Evolutionary conservation across 2,329 filamentous ascomycete genomes (phyloP), one percentile per base, ranked within the genome.

Genomic region (Trichoderma sp.): DNA sequence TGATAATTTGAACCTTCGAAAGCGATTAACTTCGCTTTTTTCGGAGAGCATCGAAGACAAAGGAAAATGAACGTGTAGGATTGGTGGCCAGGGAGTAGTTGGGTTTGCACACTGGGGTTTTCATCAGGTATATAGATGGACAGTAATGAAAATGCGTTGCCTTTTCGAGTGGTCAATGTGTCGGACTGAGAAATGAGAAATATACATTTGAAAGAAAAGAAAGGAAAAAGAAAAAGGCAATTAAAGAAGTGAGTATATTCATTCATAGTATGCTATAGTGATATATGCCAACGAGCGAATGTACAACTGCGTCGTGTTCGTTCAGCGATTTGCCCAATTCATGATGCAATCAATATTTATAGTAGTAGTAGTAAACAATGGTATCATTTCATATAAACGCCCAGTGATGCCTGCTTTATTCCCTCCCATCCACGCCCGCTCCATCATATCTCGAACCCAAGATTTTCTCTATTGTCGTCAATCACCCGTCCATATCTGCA

Each of bases 401-500:
- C 59, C 29, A 38, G 41, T 75, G n/a, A 63, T 75, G 65, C 73
- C 29, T 29, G 33, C 38, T 29, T 35, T n/a, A 35, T 63, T 7
- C 21, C 24, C 8, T 45, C 41, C 68, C 27, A 21, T 53, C 12
- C 12, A 64, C 38, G 29, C 69, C 60, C 12, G 38, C 18, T 45
- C 29, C 21, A 4, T 73, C 41, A 65, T 50, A 38, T 56, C 71
- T 84, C 83, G 63, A 89, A 93, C 12, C 91, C 91, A 79, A 92
- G 91, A 0, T 81, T 84, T 73, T 90, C 88, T 71, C 91, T 86
- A 77, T 91, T 87, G 76, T 92, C 91, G 76, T 92, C 91, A 77
- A 91, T 88, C n/a, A 92, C 88, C 18, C 91, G 87, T 29, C 87
- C 91, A 76, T 93, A 93, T 79, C 91, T 91, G 64, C 38, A 74